Evolutionary conservation across 805 yeast species (phyloP).

Genomic region (Nakazawaea wickerhamii): DNA sequence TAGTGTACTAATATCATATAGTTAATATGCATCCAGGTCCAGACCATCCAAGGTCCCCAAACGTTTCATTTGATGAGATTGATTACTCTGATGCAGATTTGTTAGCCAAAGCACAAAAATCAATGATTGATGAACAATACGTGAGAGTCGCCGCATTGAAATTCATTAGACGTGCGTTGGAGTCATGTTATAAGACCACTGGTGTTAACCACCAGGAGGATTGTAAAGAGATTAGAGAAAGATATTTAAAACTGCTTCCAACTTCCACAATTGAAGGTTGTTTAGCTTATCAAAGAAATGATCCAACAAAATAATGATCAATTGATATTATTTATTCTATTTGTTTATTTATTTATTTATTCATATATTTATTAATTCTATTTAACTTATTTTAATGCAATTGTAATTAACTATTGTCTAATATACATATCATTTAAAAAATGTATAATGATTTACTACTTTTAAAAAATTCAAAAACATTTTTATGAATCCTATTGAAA

Average conservation of each 20-base stretch:
- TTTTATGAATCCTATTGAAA: neutral
- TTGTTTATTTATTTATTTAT: constrained; percentile 3
- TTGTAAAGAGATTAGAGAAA: constrained; percentile 74
- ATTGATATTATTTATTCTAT: neutral
- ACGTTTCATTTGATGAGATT: constrained; percentile 79
- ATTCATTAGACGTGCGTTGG: constrained; percentile 67
- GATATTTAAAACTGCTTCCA: constrained; percentile 73
- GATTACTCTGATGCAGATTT: constrained; percentile 63
- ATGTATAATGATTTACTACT: constrained; percentile 7
- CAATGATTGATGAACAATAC: constrained; percentile 77
- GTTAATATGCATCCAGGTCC: constrained; percentile 5
- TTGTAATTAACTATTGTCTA: neutral
- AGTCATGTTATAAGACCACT: constrained; percentile 57
- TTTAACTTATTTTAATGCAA: neutral
- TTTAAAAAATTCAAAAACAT: constrained; percentile 9
- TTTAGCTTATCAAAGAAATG: constrained; percentile 85
- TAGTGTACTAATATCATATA: too few relatives aligned
- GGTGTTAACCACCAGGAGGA: constrained; percentile 72
- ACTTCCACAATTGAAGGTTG: constrained; percentile 64
- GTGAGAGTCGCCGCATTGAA: constrained; percentile 63
- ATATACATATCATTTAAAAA: neutral
- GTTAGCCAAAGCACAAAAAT: constrained; percentile 67
- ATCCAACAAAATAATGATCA: constrained; percentile 56
- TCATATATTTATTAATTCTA: neutral
- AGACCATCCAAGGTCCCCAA: constrained; percentile 52